Evolutionary conservation across 1,284 basidiomycete species (phyloP).

Genomic region (Xerocomus amazonicus): DNA sequence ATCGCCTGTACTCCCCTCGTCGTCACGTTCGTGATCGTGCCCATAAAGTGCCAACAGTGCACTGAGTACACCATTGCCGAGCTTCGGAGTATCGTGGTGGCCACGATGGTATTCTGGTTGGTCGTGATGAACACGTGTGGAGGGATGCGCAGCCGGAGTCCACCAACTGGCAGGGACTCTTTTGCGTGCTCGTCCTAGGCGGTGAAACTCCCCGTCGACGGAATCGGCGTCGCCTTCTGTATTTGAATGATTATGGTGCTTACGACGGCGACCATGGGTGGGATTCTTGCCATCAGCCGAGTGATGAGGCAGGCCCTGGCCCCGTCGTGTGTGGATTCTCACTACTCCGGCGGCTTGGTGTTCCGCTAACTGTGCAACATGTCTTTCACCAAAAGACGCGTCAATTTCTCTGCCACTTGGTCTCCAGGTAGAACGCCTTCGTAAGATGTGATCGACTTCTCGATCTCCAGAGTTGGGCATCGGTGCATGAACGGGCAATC

Average conservation of each 20-base stretch:
- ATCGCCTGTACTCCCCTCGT: slow-evolving; percentile 25
- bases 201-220: slow-evolving; percentile 1
- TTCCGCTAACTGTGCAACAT: slow-evolving; percentile 22
- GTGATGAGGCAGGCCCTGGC: slow-evolving; percentile 18
- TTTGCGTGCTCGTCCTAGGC: slow-evolving; percentile 16
- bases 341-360: slow-evolving; percentile 31
- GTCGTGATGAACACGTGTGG: not conserved
- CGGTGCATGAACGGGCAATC: slow-evolving; percentile 34
- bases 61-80: slow-evolving; percentile 48
- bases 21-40: slow-evolving; percentile 35
- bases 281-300: slow-evolving; percentile 2
- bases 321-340: slow-evolving; percentile 28
- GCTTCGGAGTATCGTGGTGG: slow-evolving; percentile 13
- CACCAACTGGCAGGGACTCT: slow-evolving; percentile 22
- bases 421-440: slow-evolving; percentile 19
- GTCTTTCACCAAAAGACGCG: slow-evolving; percentile 4
- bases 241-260: slow-evolving; percentile 6
- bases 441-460: not conserved
- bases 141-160: not conserved
- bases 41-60: slow-evolving; percentile 53
- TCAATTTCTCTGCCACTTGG: slow-evolving; percentile 7
- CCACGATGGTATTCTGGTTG: not conserved
- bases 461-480: slow-evolving; percentile 1
- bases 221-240: slow-evolving; percentile 8
- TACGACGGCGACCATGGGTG: slow-evolving; percentile 1